phyloP scores from a whole-genome alignment of 345 rosid genomes.

The Salix dunnii region DNA sequence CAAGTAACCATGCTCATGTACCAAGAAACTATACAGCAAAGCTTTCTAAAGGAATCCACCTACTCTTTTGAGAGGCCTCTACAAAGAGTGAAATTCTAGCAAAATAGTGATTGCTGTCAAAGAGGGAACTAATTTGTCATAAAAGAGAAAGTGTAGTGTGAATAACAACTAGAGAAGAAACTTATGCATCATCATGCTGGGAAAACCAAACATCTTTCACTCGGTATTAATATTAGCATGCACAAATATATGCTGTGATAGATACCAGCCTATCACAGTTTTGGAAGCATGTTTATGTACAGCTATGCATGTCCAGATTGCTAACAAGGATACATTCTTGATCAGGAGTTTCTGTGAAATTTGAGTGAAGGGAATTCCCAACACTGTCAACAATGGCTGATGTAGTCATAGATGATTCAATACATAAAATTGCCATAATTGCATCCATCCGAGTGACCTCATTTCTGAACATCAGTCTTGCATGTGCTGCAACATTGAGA shows the following conservation, averaged over 20 bases:
- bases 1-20: background rate
- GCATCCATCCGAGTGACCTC: slow-evolving; percentile 83
- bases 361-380: slow-evolving; percentile 88
- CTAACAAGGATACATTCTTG: slow-evolving; percentile 77
- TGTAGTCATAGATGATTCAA: slow-evolving; percentile 93
- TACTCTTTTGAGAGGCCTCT: too few relatives aligned
- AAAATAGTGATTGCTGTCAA: background rate
- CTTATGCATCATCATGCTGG: background rate
- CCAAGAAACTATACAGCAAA: too few relatives aligned
- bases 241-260: background rate
- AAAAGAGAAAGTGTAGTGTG: too few relatives aligned
- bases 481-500: slow-evolving; percentile 63
- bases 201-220: background rate
- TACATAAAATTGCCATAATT: slow-evolving; percentile 82
- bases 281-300: background rate
- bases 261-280: slow-evolving; percentile 8
- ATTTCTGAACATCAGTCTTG: slow-evolving; percentile 92
- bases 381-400: slow-evolving; percentile 83
- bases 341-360: slow-evolving; percentile 81
- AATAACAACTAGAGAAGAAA: background rate
- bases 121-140: too few relatives aligned
- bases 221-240: background rate
- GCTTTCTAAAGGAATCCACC: too few relatives aligned
- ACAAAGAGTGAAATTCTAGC: too few relatives aligned
- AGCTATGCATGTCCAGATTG: background rate